These are phyloP conservation scores for Fusarium sp. DNA, from an alignment of 2,329 filamentous ascomycete genomes.

Conservation along the genomic window DNA sequence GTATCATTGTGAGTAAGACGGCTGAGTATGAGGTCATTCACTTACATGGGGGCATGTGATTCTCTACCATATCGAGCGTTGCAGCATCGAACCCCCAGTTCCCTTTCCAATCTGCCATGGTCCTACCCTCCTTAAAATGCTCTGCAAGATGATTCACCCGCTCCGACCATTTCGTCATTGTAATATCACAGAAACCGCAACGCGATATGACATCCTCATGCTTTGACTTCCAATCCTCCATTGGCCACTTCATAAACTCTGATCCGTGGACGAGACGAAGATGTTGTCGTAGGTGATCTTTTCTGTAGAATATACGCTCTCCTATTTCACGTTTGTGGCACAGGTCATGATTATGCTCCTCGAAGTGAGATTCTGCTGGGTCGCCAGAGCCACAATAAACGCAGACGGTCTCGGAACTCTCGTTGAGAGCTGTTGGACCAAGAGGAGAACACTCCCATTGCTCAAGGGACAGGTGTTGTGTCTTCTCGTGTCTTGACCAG, in stretches of 20 bases:
- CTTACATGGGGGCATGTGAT: slow-evolving; percentile 54
- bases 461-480: slow-evolving; percentile 56
- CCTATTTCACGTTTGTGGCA: slow-evolving; percentile 53
- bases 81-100: slow-evolving; percentile 53
- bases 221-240: slow-evolving; percentile 50
- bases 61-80: slow-evolving; percentile 50
- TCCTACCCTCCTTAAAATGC: slow-evolving; percentile 53
- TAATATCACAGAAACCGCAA: slow-evolving; percentile 53
- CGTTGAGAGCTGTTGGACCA: slow-evolving; percentile 50
- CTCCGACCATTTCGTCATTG: slow-evolving; percentile 50
- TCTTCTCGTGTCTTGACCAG: slow-evolving; percentile 61
- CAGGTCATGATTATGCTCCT: slow-evolving; percentile 50
- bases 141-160: slow-evolving; percentile 52
- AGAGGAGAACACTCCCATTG: slow-evolving; percentile 56
- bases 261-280: slow-evolving; percentile 52
- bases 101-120: slow-evolving; percentile 56
- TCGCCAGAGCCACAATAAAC: slow-evolving; percentile 50
- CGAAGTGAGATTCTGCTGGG: slow-evolving; percentile 47
- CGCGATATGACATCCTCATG: slow-evolving; percentile 49
- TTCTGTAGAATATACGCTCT: slow-evolving; percentile 55
- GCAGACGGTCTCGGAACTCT: slow-evolving; percentile 47
- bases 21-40: rapidly evolving
- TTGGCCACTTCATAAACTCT: slow-evolving; percentile 57
- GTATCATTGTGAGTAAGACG: rapidly evolving
- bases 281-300: slow-evolving; percentile 56